These are phyloP conservation scores for Colletotrichum nymphaeae DNA, from an alignment of 2,329 filamentous ascomycete genomes.

Conservation along the genomic window DNA sequence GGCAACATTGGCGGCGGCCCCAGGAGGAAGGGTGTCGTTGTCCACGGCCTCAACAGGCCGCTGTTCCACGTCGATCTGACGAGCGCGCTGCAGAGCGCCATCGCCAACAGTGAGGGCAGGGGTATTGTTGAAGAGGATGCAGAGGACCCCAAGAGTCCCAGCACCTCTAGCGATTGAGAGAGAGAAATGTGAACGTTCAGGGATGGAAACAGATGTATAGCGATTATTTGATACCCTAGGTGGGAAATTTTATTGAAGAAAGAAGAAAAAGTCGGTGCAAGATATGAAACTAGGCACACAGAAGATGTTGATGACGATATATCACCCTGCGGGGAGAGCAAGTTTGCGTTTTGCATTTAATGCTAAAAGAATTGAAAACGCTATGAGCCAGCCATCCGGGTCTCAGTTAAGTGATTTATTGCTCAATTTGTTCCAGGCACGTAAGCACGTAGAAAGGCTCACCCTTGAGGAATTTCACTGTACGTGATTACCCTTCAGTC, in stretches of 20 bases:
- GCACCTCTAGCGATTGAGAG: slow-evolving; percentile 17
- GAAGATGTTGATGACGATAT: not conserved
- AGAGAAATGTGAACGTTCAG: not conserved
- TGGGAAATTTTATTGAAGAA: slow-evolving; percentile 16
- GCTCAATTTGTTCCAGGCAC: too few species aligned
- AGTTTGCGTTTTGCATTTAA: not conserved
- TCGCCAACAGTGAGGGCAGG: slow-evolving; percentile 78
- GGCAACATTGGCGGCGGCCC: slow-evolving; percentile 42
- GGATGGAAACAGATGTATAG: slow-evolving; percentile 15
- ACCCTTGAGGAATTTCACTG: too few species aligned
- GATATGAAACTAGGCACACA: not conserved
- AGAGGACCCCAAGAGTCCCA: slow-evolving; percentile 11
- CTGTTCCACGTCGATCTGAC: slow-evolving; percentile 96
- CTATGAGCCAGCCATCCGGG: too few species aligned
- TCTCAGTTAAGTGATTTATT: too few species aligned
- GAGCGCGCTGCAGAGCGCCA: slow-evolving; percentile 86
- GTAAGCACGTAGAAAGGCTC: too few species aligned
- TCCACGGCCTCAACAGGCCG: slow-evolving; percentile 89
- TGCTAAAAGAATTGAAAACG: not conserved
- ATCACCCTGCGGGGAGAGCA: not conserved
- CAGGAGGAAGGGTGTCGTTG: slow-evolving; percentile 69
- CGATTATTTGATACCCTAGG: slow-evolving; percentile 33
- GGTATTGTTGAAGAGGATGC: slow-evolving; percentile 43
- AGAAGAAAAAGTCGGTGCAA: not conserved
- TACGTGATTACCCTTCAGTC: too few species aligned